Percentiles rank a stretch among this genome's conserved stretches.
These are phyloP conservation scores for Phytophthora aleatoria DNA, from an alignment of 352 stramenopile genomes.

Conservation along the genomic window DNA sequence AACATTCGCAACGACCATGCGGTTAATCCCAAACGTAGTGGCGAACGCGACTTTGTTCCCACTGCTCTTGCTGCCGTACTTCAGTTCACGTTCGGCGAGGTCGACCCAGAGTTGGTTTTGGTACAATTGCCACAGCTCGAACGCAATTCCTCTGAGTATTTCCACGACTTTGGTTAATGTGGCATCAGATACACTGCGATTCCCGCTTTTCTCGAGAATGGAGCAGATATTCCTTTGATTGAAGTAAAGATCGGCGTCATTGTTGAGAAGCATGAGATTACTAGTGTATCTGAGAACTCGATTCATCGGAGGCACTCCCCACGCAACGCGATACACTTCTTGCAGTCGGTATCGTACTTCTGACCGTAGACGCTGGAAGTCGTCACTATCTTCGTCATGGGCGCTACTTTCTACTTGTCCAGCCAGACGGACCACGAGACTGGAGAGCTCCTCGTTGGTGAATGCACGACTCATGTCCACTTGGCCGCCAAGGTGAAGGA, in stretches of 20 bases:
- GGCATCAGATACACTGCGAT: slow-evolving; percentile 12
- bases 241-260: slow-evolving; percentile 68
- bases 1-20: slow-evolving; percentile 57
- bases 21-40: slow-evolving; percentile 54
- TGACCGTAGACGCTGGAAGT: slow-evolving; percentile 23
- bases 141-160: slow-evolving; percentile 45
- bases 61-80: slow-evolving; percentile 52
- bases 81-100: slow-evolving; percentile 63
- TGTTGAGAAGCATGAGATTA: slow-evolving; percentile 76
- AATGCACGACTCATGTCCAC: slow-evolving; percentile 58
- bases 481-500: slow-evolving; percentile 69
- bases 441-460: slow-evolving; percentile 39
- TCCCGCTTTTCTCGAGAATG: slow-evolving; percentile 2
- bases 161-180: slow-evolving; percentile 32
- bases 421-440: slow-evolving; percentile 32
- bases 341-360: slow-evolving; percentile 63
- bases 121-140: slow-evolving; percentile 79
- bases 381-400: slow-evolving; percentile 21
- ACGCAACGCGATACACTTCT: slow-evolving; percentile 70
- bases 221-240: slow-evolving; percentile 25
- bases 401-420: slow-evolving; percentile 9
- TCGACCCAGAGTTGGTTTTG: slow-evolving; percentile 81
- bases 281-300: slow-evolving; percentile 49
- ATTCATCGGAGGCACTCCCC: slow-evolving; percentile 57
- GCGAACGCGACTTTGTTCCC: slow-evolving; percentile 56